Evolutionary conservation across 176 grass and related monocot species (phyloP).

Genomic region (Cenchrus purpureus): DNA sequence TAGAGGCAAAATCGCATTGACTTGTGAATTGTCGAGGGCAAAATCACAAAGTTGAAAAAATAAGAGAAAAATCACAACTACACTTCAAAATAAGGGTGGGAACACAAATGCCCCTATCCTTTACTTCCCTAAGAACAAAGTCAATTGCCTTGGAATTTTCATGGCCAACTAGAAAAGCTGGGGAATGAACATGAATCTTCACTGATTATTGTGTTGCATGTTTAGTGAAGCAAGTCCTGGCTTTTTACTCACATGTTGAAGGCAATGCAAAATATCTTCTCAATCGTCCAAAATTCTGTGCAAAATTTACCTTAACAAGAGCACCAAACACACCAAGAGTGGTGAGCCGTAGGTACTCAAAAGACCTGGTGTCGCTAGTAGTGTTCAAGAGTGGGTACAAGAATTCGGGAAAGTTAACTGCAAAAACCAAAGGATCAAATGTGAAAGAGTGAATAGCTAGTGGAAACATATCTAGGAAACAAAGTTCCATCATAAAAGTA

Average conservation of each 20-base stretch:
- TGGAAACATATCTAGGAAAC: not conserved
- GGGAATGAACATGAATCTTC: constrained; percentile 24
- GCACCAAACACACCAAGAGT: constrained; percentile 78
- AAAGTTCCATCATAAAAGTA: constrained; percentile 5
- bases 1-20: no score
- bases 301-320: constrained; percentile 81
- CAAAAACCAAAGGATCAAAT: constrained; percentile 39
- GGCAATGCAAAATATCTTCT: not conserved
- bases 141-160: constrained; percentile 5
- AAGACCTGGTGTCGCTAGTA: constrained; percentile 53
- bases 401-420: constrained; percentile 70
- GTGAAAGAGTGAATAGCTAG: constrained; percentile 2
- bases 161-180: not conserved
- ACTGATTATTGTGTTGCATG: constrained; percentile 26
- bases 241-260: constrained; percentile 7
- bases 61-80: no score
- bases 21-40: no score
- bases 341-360: constrained; percentile 79
- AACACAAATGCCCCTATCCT: no score
- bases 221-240: constrained; percentile 24
- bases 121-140: not conserved
- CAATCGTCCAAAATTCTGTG: not conserved
- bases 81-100: no score
- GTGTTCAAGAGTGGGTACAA: constrained; percentile 73
- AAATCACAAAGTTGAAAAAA: no score